Conservation (phyloP, 805 yeast species). For the Metschnikowia matae region DNA sequence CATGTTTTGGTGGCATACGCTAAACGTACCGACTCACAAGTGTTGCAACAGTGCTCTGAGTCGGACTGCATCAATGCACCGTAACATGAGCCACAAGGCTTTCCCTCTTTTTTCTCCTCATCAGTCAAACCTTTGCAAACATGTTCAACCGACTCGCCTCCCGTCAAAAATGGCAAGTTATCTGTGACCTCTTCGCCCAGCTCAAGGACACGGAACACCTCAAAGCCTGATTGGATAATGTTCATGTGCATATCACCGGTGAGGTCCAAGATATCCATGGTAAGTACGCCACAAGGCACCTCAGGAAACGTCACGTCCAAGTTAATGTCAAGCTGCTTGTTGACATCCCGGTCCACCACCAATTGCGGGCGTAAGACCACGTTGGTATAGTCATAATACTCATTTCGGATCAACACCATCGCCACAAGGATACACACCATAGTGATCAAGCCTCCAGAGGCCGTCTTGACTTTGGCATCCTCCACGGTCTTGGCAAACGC, state of each 20-base stretch:
- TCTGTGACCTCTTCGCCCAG: slow-evolving; percentile 44
- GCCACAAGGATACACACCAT: slow-evolving; percentile 61
- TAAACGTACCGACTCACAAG: slow-evolving; percentile 72
- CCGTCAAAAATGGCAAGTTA: slow-evolving; percentile 22
- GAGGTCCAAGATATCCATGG: slow-evolving; percentile 84
- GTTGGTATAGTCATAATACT: slow-evolving; percentile 69
- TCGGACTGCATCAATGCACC: slow-evolving; percentile 54
- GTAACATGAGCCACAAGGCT: slow-evolving; percentile 80
- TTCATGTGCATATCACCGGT: slow-evolving; percentile 82
- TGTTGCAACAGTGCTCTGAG: slow-evolving; percentile 69
- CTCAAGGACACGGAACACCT: slow-evolving; percentile 58
- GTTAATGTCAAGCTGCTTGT: slow-evolving; percentile 70
- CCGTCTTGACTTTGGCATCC: slow-evolving; percentile 83
- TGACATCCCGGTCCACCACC: slow-evolving; percentile 81
- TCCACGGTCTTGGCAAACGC: slow-evolving; percentile 94
- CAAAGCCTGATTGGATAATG: slow-evolving; percentile 64
- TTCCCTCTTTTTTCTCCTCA: slow-evolving; percentile 32
- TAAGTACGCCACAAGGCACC: slow-evolving; percentile 78
- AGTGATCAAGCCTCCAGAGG: slow-evolving; percentile 88
- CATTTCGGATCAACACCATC: slow-evolving; percentile 60
- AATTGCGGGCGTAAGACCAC: slow-evolving; percentile 75
- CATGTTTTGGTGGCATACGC: slow-evolving; percentile 78
- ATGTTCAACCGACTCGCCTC: slow-evolving; percentile 23
- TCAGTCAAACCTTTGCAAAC: slow-evolving; percentile 31
- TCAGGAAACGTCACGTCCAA: slow-evolving; percentile 80